Base-by-base conservation (phyloP, 768 basidiomycete genomes). In the Auricularia heimuer region DNA sequence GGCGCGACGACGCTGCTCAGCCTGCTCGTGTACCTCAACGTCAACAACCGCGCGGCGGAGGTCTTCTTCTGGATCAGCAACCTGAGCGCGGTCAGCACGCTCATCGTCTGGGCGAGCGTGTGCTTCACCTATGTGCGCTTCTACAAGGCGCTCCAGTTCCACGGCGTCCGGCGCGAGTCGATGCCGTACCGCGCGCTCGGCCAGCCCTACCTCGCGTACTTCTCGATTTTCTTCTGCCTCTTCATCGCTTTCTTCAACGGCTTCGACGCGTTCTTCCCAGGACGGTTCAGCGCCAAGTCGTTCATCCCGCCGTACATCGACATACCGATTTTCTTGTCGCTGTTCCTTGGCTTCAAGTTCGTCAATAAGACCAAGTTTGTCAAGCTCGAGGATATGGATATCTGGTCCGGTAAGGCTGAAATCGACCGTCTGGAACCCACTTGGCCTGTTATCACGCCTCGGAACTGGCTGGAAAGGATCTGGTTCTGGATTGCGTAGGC, bases 101-200 rank as follows among this genome's bases (percentile, higher is more conserved):
- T 78, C 7, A 69, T 77, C 66, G 72, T 73, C 24, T 78, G 77
- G 77, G 62, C 67, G 63, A 71, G 68, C 63, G 76, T 79, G 68
- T 70, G 69, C 56, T 44, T 75, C 63, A 71, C 71, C 24, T 76
- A 75, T 73, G 71, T 78, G 56, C 73, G 76, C 58, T 77, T 77
- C 73, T 67, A 72, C 63, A 66, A 70, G 45, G 78, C 75, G 62
- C 64, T 72, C 68, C 67, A 70, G 60, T 65, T 54, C 3, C 77
- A 79, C 62, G 77, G 76, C 1, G 67, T 77, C 64, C 63, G 69
- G 67, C 71, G 76, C 24, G 39, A 63, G 18, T 68, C 66, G 3
- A 70, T 78, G 18, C 75, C 77, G 1, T 77, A 74, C 73, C 45
- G 64, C 16, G 66, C 70, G 10, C 64, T 62, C 24, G 62, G 76